Base-by-base conservation (phyloP, 768 basidiomycete species). In the Mycena rebaudengoi region DNA sequence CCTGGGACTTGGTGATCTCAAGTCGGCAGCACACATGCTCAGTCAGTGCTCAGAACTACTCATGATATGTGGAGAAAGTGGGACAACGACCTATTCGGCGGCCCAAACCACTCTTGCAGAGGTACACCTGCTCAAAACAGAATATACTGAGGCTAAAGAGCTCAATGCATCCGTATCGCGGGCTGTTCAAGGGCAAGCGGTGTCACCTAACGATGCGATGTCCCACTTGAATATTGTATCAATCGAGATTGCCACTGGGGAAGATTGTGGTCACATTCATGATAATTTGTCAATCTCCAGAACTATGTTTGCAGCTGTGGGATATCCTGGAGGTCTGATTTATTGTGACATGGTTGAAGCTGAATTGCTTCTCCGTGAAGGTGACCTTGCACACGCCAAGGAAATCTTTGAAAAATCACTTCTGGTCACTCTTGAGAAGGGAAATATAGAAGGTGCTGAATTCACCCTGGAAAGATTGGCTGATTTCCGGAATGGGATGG, bases 111-210 rank as follows among this genome's bases (percentile, higher is more conserved):
- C 26, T 8, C 20, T 33, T 11, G 46, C 57, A 10, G 46, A 49
- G 8, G 20, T 59, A n/a, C 57, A 49, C 16, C 7, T n/a, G 1
- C 57, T 59, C 46, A 59, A 59, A 26, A 49, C 45, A 2, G 57
- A 59, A 23, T 59, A 59, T 26, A 25, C 39, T 6, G 57, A 49
- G 28, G 45, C 57, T 3, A 45, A 37, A 3, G 12, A 25, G 6
- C 39, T 59, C 16, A 21, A 49, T 18, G 10, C 18, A 16, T 11
- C 16, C 33, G 40, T 46, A n/a, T 14, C n/a, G 28, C 25, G 23
- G 23, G 4, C 29, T 16, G 5, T 4, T 37, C 3, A 28, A 39
- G 13, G 45, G 29, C 5, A 21, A 45, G 14, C 25, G 39, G 30
- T n/a, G 44, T 33, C 16, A 59, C 45, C 18, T 28, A 37, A 11